phyloP scores from a whole-genome alignment of 2,329 filamentous ascomycete species.

The Cryoendolithus antarcticus region DNA sequence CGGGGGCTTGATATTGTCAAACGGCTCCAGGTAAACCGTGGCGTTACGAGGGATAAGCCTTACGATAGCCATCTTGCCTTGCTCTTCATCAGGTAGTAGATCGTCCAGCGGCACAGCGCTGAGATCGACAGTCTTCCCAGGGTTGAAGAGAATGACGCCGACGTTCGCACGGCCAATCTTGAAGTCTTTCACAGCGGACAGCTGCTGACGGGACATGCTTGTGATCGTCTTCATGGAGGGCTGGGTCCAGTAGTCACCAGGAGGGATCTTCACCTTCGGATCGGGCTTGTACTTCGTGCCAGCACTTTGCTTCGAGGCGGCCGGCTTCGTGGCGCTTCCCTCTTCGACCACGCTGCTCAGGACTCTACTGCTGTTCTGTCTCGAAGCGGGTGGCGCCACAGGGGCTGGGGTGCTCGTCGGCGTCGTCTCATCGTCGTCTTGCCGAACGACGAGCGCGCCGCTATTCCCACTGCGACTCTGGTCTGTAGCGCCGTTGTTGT shows the following conservation, averaged over 20 bases:
- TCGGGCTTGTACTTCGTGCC: slow-evolving; percentile 27
- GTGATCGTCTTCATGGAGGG: slow-evolving; percentile 64
- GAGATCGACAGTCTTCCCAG: slow-evolving; percentile 55
- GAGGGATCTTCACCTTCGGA: slow-evolving; percentile 5
- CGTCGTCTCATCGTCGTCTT: slow-evolving; percentile 19
- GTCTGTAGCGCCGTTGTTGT: slow-evolving; percentile 39
- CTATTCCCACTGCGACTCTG: no score
- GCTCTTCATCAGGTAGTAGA: slow-evolving; percentile 47
- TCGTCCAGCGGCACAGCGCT: slow-evolving; percentile 66
- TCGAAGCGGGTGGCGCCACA: slow-evolving; percentile 27
- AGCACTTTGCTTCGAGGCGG: slow-evolving; percentile 2
- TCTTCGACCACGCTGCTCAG: slow-evolving; percentile 4
- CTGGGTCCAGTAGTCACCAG: slow-evolving; percentile 73
- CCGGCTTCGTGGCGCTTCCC: slow-evolving; percentile 2
- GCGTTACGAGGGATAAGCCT: slow-evolving; percentile 64
- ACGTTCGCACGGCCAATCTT: slow-evolving; percentile 71
- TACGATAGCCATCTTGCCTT: slow-evolving; percentile 42
- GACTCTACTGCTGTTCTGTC: slow-evolving; percentile 2
- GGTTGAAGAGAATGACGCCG: slow-evolving; percentile 68
- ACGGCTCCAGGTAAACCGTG: slow-evolving; percentile 64
- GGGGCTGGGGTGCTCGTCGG: slow-evolving; percentile 7
- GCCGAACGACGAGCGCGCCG: slow-evolving; percentile 37
- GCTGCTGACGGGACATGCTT: slow-evolving; percentile 67
- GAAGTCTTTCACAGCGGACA: slow-evolving; percentile 61
- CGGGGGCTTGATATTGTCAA: slow-evolving; percentile 61